Conservation (phyloP, 495 filamentous ascomycete species). For the Penicillium argentinense region DNA sequence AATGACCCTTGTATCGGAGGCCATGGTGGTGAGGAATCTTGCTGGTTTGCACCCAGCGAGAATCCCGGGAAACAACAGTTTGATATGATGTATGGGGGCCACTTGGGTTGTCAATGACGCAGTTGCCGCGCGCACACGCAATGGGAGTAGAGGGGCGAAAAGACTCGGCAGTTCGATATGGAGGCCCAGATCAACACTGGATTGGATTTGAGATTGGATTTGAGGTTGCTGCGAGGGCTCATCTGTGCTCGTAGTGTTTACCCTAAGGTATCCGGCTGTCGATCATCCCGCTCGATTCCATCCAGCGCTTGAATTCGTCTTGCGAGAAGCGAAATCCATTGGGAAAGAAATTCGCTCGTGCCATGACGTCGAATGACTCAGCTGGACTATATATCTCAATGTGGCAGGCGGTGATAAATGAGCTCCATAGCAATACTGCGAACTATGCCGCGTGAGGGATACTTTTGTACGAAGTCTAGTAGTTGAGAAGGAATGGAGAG, state of each 20-base stretch:
- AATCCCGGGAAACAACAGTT: constrained; percentile 33
- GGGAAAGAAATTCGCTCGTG: not conserved
- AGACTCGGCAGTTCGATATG: not conserved
- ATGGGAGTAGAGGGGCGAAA: constrained; percentile 17
- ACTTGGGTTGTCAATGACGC: constrained; percentile 23
- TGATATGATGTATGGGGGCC: constrained; percentile 17
- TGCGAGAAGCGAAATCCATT: not conserved
- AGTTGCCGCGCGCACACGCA: constrained; percentile 18
- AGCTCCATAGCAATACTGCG: too few relatives aligned
- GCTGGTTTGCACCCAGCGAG: constrained; percentile 38
- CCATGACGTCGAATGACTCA: constrained; percentile 37
- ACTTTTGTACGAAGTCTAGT: too few relatives aligned
- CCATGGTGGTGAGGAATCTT: constrained; percentile 27
- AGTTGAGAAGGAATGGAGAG: too few relatives aligned
- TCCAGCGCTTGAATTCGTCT: not conserved
- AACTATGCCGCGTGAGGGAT: too few relatives aligned
- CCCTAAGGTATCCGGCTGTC: constrained; percentile 10
- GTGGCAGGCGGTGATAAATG: too few relatives aligned
- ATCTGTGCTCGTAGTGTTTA: not conserved
- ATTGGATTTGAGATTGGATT: not conserved
- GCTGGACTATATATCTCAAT: too few relatives aligned
- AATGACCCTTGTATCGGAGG: constrained; percentile 36
- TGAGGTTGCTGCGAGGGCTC: not conserved
- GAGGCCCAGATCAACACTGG: constrained; percentile 12
- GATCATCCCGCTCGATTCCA: constrained; percentile 14